Base-by-base conservation (phyloP, 2,329 filamentous ascomycete species). In the Capronia americana region DNA sequence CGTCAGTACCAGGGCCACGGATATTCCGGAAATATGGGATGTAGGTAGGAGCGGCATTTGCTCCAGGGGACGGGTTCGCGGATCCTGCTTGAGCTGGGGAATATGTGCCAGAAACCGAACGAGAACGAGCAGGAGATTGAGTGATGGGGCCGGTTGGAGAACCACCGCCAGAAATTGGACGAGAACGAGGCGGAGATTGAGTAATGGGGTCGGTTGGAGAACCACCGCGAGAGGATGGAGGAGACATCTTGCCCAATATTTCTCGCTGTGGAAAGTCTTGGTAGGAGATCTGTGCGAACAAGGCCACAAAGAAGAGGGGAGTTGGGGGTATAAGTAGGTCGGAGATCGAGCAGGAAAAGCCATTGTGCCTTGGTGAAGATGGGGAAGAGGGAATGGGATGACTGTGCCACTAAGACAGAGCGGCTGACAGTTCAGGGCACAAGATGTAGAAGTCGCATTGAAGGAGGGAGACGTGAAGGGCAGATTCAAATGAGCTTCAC, bases 1-100 rank as follows among this genome's bases (percentile, higher is more conserved):
- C 66, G 69, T 79, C 74, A 73, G 76, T 70, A 66, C 70, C 69
- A 41, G 70, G 68, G n/a, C 71, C 53, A 26, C 69, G 61, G 61
- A 76, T 69, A 56, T 73, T 68, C n/a, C 74, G 71, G 38, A 75
- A 72, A 41, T 74, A 66, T 30, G 23, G 62, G 23, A 28, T 44
- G 23, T 17, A 38, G 20, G 32, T 57, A 11, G 10, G 30, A 28
- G 34, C 14, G 10, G 38, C 14, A 28, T 28, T 34, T 55, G 53
- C 23, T 55, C 23, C 24, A 34, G 53, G 53, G 23, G 53, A 30
- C 28, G 11, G 28, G 28, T 30, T 55, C 17, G 26, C 53, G 4
- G 53, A 55, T 17, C 14, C 3, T 8, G n/a, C 12, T 26, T 51
- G 48, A 24, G 48, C 10, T 11, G 48, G 48, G 48, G 48, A 23